Evolutionary conservation across 805 yeast species (phyloP), one percentile per base, ranked within the genome.

Genomic region (Blastobotrys americana): DNA sequence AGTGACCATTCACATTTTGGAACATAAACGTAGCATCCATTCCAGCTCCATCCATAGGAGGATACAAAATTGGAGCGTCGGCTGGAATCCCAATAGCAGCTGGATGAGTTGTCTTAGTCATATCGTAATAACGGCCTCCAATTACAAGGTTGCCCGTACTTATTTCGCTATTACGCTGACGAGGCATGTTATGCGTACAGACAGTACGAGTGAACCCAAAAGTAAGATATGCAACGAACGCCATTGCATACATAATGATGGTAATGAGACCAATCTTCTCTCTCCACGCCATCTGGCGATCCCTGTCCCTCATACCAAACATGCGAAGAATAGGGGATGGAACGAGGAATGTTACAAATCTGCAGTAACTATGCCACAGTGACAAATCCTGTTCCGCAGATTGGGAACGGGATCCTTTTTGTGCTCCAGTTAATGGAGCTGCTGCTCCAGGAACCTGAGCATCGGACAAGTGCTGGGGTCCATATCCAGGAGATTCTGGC

Each of bases 231-330:
- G 95, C 96, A 34, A 88, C 83, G 42, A 83, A 61, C 0, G 85
- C 78, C 44, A 93, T 97, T 38, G 84, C 66, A 53, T 74, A 73
- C 16, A 82, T 51, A 55, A 90, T 88, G 44, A 88, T 72, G 1
- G 93, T 73, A 37, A 90, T 70, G 37, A 93, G 71, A 1, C 87
- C 97, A 44, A 89, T 83, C 59, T 90, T 90, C 59, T 93, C 98
- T 58, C 98, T 76, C 98, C 98, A 93, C 0, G 97, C 97, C 70
- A 79, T 78, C 60, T 89, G 97, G 48, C 95, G 77, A 37, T 80
- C 89, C 53, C 78, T 77, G 17, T 83, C 78, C 27, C 75, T 74
- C 74, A 90, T 73, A 2, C 97, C 97, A 64, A 78, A 83, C 37
- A 84, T 62, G 37, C 67, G 68, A 55, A 88, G 65, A 27, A 87